These are phyloP conservation scores for Colletotrichum scovillei DNA, from an alignment of 2,329 filamentous ascomycete species.

Conservation along the genomic window DNA sequence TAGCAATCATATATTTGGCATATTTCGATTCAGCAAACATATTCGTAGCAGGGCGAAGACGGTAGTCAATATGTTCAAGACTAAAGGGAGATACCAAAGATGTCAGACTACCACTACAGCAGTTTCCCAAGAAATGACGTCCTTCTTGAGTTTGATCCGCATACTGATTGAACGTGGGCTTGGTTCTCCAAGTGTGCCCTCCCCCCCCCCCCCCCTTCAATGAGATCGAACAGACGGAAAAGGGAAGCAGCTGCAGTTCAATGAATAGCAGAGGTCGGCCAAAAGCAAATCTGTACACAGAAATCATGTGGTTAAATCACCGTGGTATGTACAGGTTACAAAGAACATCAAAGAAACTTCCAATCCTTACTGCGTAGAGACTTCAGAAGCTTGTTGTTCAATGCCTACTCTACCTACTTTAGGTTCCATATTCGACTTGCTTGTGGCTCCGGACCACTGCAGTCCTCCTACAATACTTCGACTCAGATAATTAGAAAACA, in stretches of 20 bases:
- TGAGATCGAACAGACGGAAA: background rate
- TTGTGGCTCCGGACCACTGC: background rate
- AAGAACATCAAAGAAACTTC: background rate
- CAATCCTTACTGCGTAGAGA: background rate
- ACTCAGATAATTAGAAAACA: background rate
- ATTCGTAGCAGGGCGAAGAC: no score
- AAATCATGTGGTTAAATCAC: background rate
- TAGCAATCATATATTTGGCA: no score
- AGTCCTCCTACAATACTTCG: background rate
- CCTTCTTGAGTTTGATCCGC: no score
- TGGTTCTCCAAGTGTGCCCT: no score
- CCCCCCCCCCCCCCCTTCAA: no score
- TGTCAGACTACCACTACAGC: no score
- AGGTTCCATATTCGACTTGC: background rate
- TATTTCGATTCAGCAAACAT: no score
- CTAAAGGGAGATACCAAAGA: no score
- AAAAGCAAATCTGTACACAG: background rate
- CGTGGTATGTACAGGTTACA: no score
- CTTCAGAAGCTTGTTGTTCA: background rate
- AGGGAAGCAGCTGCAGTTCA: background rate
- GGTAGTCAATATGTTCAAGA: no score
- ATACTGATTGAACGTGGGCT: no score
- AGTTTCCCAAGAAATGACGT: no score
- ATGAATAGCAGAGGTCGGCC: background rate
- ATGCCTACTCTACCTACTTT: background rate